Conservation (phyloP, 345 rosid species). For the Eucalyptus victrix region DNA sequence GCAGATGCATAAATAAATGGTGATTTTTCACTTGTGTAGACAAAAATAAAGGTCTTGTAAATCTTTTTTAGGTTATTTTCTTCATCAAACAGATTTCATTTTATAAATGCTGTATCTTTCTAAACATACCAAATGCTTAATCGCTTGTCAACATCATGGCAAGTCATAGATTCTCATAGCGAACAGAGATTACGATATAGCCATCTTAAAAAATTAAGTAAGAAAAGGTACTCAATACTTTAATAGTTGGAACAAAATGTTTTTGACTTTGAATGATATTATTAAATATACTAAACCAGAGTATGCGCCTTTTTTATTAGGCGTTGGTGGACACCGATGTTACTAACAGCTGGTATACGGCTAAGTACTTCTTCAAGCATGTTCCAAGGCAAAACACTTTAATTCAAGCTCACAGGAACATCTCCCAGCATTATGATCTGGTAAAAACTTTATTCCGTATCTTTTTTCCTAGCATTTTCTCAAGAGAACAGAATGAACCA, state of each 20-base stretch:
- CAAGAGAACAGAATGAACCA: neutral
- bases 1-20: no score
- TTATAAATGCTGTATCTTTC: neutral
- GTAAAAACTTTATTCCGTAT: conserved; percentile 4
- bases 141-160: neutral
- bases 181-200: conserved; percentile 39
- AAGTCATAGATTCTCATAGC: conserved; percentile 53
- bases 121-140: neutral
- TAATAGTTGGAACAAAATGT: neutral
- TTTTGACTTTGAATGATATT: neutral
- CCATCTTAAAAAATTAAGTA: conserved; percentile 25
- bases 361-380: conserved; percentile 68
- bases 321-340: conserved; percentile 96
- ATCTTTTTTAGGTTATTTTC: no score
- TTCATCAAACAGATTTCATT: neutral
- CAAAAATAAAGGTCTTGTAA: no score
- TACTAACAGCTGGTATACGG: conserved; percentile 65
- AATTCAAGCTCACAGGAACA: conserved; percentile 90
- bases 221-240: conserved; percentile 39
- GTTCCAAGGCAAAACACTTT: conserved; percentile 63
- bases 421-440: conserved; percentile 91
- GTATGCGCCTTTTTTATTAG: conserved; percentile 7
- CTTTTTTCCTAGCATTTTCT: neutral
- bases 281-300: neutral
- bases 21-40: no score